These are phyloP conservation scores for Cladophialophora chaetospira DNA, from an alignment of 2,329 filamentous ascomycete genomes.

Conservation along the genomic window DNA sequence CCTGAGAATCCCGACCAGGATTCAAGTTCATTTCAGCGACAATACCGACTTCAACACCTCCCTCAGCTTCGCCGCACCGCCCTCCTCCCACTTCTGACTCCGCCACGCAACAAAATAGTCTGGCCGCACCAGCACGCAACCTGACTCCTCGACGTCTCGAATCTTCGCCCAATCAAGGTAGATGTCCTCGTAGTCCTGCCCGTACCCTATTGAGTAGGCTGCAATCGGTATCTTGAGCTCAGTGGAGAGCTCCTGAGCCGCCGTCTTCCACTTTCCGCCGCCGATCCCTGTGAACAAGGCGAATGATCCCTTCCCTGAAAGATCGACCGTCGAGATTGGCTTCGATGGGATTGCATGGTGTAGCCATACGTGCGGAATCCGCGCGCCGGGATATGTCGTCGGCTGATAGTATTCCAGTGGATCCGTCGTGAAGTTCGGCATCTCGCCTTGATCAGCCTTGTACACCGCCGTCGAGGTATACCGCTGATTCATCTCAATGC, in stretches of 20 bases:
- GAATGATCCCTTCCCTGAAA: constrained; percentile 59
- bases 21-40: constrained; percentile 1
- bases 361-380: constrained; percentile 65
- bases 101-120: constrained; percentile 63
- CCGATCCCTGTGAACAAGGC: constrained; percentile 57
- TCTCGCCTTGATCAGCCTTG: constrained; percentile 43
- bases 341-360: constrained; percentile 49
- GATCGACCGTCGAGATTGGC: constrained; percentile 59
- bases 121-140: constrained; percentile 60
- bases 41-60: constrained; percentile 11
- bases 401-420: constrained; percentile 46
- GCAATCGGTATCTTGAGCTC: constrained; percentile 51
- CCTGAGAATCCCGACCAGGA: no score
- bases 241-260: constrained; percentile 44
- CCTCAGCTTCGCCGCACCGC: constrained; percentile 7
- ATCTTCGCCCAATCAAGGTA: constrained; percentile 61
- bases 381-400: constrained; percentile 59
- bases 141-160: constrained; percentile 59
- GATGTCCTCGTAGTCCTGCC: constrained; percentile 62
- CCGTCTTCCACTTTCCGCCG: constrained; percentile 55
- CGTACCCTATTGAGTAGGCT: constrained; percentile 57
- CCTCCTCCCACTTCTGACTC: constrained; percentile 20
- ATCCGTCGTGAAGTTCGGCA: constrained; percentile 38
- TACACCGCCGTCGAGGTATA: constrained; percentile 51
- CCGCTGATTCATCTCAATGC: constrained; percentile 61